These are phyloP conservation scores for Martensiomyces pterosporus DNA, from an alignment of 192 early-diverging fungal genomes.

Conservation along the genomic window DNA sequence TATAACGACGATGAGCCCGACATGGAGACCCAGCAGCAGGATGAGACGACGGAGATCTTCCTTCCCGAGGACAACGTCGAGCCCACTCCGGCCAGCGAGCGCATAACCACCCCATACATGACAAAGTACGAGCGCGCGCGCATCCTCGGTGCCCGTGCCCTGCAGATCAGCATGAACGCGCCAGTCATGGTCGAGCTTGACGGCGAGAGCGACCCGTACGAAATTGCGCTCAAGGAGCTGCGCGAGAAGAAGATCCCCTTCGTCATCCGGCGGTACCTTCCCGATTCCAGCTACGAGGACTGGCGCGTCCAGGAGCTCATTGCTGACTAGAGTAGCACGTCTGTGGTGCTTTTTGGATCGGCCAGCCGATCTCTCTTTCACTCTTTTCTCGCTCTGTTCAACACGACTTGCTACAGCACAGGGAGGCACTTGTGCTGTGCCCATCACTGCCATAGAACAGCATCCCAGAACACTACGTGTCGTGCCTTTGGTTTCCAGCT, in stretches of 20 bases:
- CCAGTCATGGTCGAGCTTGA: slow-evolving; percentile 93
- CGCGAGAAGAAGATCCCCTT: slow-evolving; percentile 89
- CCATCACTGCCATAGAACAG: too few species aligned
- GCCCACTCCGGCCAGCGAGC: slow-evolving; percentile 57
- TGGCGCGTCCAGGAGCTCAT: slow-evolving; percentile 91
- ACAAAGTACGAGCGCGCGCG: slow-evolving; percentile 96
- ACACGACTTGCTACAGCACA: too few species aligned
- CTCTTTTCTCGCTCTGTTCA: too few species aligned
- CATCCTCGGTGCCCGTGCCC: slow-evolving; percentile 85
- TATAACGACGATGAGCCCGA: slow-evolving; percentile 21
- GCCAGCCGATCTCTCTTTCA: not conserved
- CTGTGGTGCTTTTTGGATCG: too few species aligned
- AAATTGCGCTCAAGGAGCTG: slow-evolving; percentile 94
- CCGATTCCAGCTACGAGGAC: slow-evolving; percentile 92
- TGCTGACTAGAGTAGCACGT: slow-evolving; percentile 51
- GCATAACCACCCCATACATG: slow-evolving; percentile 96
- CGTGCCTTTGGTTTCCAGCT: too few species aligned
- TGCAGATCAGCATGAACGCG: slow-evolving; percentile 99
- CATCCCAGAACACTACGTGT: too few species aligned
- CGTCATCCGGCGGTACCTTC: slow-evolving; percentile 86
- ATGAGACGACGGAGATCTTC: slow-evolving; percentile 41
- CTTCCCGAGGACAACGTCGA: slow-evolving; percentile 33
- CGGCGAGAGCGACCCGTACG: slow-evolving; percentile 89
- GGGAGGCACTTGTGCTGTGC: too few species aligned
- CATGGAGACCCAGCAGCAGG: slow-evolving; percentile 26